Percentiles rank a stretch among this genome's conserved stretches.
These are phyloP conservation scores for Flaveria ramosissima DNA, from an alignment of 129 eudicot species.

Conservation along the genomic window DNA sequence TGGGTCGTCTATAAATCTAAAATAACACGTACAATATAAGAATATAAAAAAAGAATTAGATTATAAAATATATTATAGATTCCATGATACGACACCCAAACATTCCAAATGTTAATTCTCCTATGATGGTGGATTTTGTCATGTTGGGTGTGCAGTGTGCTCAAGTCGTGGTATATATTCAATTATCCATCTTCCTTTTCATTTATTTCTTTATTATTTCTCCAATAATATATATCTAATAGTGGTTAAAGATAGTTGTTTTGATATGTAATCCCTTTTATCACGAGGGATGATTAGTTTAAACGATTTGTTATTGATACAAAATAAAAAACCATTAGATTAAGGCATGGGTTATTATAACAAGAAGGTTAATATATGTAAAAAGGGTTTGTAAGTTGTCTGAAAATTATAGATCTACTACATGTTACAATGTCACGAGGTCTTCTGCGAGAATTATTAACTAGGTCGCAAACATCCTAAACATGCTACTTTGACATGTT, in stretches of 20 bases:
- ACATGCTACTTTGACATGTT: no score
- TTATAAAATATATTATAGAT: neutral
- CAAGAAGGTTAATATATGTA: neutral
- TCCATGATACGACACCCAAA: slow-evolving; percentile 34
- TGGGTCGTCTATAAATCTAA: neutral
- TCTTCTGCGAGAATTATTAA: no score
- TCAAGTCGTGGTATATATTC: slow-evolving; percentile 38
- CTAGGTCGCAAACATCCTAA: no score
- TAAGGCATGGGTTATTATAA: neutral
- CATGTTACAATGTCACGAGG: no score
- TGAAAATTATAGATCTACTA: no score
- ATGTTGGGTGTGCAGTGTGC: slow-evolving; percentile 42
- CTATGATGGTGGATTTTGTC: slow-evolving; percentile 37
- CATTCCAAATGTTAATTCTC: slow-evolving; percentile 40
- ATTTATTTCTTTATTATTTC: neutral
- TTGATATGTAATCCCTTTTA: neutral
- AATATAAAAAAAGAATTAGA: neutral
- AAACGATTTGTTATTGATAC: neutral
- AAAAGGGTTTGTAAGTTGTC: neutral
- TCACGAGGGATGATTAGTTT: slow-evolving; percentile 8
- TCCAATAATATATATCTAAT: slow-evolving; percentile 16
- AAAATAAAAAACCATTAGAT: neutral
- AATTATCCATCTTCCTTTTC: slow-evolving; percentile 33
- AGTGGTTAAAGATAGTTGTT: neutral
- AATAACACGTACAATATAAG: no score